A percentile compares a stretch with the other conserved stretches of the same genome.
These are phyloP conservation scores for Pelargonium australe DNA, from an alignment of 441 rosid species.

Conservation along the genomic window DNA sequence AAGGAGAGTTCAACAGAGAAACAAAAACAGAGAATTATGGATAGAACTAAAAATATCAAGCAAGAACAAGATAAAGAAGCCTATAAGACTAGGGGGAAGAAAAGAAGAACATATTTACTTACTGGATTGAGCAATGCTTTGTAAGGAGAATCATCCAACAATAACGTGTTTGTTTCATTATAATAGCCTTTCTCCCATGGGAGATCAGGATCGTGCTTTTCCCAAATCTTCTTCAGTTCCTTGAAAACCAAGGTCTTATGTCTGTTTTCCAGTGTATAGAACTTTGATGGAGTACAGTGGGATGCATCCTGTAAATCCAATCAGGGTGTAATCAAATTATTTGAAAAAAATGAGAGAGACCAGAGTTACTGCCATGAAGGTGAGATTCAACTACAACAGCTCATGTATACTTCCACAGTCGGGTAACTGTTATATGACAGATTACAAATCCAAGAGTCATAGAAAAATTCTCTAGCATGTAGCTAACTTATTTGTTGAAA, in stretches of 20 bases:
- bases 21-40: slow-evolving; percentile 7
- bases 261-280: slow-evolving; percentile 56
- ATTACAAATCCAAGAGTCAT: too few relatives aligned
- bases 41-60: slow-evolving; percentile 3
- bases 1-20: slow-evolving; percentile 18
- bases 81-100: neutral
- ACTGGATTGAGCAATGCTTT: slow-evolving; percentile 93
- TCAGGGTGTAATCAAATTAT: too few relatives aligned
- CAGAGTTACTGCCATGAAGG: slow-evolving; percentile 8
- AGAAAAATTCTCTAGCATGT: too few relatives aligned
- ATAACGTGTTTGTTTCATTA: slow-evolving; percentile 64
- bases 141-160: slow-evolving; percentile 85
- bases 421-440: too few relatives aligned
- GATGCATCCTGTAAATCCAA: slow-evolving; percentile 50
- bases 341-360: neutral
- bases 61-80: neutral
- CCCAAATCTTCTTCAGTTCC: slow-evolving; percentile 69
- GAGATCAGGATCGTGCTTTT: slow-evolving; percentile 47
- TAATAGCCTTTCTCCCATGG: slow-evolving; percentile 62
- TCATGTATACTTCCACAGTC: neutral
- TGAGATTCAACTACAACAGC: neutral
- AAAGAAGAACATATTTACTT: slow-evolving; percentile 26
- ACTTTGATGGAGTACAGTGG: slow-evolving; percentile 47
- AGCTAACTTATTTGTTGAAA: too few relatives aligned
- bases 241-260: slow-evolving; percentile 64